Base-by-base conservation (phyloP, 441 rosid species). In the Omphalea diandra region DNA sequence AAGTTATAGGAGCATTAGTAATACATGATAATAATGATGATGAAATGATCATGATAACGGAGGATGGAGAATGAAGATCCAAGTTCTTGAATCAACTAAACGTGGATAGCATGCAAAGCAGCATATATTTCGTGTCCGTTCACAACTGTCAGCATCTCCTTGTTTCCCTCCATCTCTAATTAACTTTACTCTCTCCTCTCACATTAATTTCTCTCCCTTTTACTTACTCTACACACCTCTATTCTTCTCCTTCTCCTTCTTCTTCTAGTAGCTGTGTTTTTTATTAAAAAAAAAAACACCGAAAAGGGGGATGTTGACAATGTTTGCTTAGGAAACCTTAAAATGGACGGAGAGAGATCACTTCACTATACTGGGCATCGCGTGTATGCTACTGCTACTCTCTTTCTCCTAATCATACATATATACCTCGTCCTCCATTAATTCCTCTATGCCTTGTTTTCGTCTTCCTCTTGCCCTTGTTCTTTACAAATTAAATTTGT, bases 31-130 rank as follows among this genome's bases (percentile, higher is more conserved):
- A n/a, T n/a, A n/a, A n/a, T n/a, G n/a, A n/a, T n/a, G n/a, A n/a
- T n/a, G n/a, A n/a, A 5, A 69, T 50, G 14, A 68, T 74, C 75
- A 29, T 53, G 64, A 46, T 75, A n/a, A n/a, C 52, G 50, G 62
- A 40, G 59, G n/a, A 70, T 49, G 67, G 56, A 58, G 74, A 68
- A n/a, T n/a, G n/a, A n/a, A n/a, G n/a, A n/a, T 46, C 52, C 47
- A 20, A 11, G 67, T 44, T 9, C n/a, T 24, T 55, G 59, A 73
- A 77, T 54, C 80, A 74, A 27, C 54, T n/a, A 60, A 79, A 83
- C 83, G 87, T 81, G 86, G 68, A 81, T 70, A 63, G 62, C 87
- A 85, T 85, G 88, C 89, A 87, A 79, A 71, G 77, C 77, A 65
- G 50, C 70, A 27, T 44, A 57, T 27, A 71, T 64, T 72, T 59